phyloP scores from a whole-genome alignment of 345 rosid genomes.

The Arabidopsis arenosa region DNA sequence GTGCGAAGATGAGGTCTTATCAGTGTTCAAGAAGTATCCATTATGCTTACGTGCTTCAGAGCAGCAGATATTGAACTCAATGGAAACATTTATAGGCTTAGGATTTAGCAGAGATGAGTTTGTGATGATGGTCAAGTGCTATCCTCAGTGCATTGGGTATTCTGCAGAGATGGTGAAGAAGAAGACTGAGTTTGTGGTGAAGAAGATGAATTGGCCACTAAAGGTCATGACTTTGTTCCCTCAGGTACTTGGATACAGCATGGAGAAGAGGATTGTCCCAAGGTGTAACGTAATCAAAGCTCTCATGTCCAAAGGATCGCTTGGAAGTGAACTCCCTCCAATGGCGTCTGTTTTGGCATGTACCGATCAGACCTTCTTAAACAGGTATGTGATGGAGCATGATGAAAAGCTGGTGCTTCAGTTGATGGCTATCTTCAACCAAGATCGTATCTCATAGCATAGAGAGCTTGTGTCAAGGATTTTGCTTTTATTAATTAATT shows the following conservation, averaged over 20 bases:
- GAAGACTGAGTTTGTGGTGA: constrained; percentile 9
- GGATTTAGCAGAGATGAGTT: constrained; percentile 14
- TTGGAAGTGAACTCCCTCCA: background rate
- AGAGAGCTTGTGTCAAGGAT: background rate
- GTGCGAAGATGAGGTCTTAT: background rate
- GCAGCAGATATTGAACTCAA: constrained; percentile 3
- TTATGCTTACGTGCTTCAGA: background rate
- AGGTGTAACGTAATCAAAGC: constrained; percentile 39
- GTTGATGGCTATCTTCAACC: constrained; percentile 11
- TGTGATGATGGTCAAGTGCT: background rate
- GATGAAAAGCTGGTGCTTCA: constrained; percentile 10
- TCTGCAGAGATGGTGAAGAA: background rate
- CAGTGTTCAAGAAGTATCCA: constrained; percentile 3
- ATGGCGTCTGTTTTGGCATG: background rate
- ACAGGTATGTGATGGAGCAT: constrained; percentile 13
- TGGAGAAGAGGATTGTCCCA: constrained; percentile 48
- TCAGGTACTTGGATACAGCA: constrained; percentile 12
- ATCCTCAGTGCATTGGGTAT: background rate
- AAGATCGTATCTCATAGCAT: background rate
- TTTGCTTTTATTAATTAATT: background rate
- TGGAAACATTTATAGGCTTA: background rate
- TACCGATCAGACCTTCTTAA: constrained; percentile 5
- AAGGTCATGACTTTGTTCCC: background rate
- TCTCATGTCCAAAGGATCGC: constrained; percentile 37
- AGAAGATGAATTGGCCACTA: constrained; percentile 24